A percentile compares a stretch with the other conserved stretches of the same genome.
These are phyloP conservation scores for Ammopiptanthus mongolicus DNA, from an alignment of 306 rosid species.

Conservation along the genomic window DNA sequence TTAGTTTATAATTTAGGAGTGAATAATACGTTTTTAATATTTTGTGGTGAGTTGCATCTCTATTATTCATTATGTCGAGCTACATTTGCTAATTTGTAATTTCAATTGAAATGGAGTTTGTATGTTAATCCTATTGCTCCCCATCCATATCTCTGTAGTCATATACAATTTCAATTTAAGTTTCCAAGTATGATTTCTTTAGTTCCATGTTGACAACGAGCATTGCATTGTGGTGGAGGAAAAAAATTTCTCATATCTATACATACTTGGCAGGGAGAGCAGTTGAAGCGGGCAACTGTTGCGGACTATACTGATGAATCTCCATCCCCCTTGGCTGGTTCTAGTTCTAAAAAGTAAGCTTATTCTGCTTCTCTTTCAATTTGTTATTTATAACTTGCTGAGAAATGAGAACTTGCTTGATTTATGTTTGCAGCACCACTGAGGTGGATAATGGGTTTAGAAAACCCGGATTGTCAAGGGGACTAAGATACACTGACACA, in stretches of 20 bases:
- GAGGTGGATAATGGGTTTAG: conserved; percentile 39
- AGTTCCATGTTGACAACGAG: neutral
- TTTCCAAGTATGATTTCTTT: neutral
- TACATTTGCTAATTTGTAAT: neutral
- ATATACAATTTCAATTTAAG: neutral
- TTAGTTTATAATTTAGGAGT: neutral
- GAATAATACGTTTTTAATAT: neutral
- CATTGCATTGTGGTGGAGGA: neutral
- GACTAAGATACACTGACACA: conserved; percentile 56
- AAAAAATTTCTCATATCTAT: neutral
- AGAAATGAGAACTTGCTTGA: conserved; percentile 10
- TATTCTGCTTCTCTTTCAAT: neutral
- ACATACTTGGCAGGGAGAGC: conserved; percentile 37
- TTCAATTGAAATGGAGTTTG: neutral
- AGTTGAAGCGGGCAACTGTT: conserved; percentile 27
- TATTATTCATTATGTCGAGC: neutral
- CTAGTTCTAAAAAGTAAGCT: conserved; percentile 25
- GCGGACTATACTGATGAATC: conserved; percentile 28
- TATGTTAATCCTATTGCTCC: neutral
- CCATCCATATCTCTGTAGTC: neutral
- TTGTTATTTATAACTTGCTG: neutral
- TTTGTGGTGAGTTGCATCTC: neutral
- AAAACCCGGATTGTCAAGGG: conserved; percentile 38
- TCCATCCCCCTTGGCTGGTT: neutral
- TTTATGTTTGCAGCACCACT: conserved; percentile 24